Evolutionary conservation across 1,284 basidiomycete genomes (phyloP), one percentile per base, ranked within the genome.

Genomic region (Exsudoporus floridanus): DNA sequence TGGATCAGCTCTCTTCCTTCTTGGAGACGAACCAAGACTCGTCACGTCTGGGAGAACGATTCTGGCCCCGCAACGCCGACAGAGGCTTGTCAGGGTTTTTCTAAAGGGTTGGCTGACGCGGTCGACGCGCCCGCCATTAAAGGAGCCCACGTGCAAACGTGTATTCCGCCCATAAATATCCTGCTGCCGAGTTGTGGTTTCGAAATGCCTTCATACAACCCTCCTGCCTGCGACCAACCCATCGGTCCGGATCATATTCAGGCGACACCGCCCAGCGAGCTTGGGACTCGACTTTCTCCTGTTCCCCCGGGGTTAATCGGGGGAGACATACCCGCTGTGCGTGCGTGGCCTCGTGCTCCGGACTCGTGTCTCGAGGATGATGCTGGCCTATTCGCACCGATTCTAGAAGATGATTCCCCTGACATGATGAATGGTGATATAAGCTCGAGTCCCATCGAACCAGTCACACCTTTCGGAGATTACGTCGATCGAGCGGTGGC

Each of bases 111-210:
- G 82, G 77, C 79, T 70, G 77, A 66, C 70, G 79, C 81, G 79
- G 76, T 66, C 62, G 76, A 86, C 86, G 85, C 82, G 75, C 68
- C 78, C 67, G 83, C 81, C 75, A 88, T 86, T 88, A 88, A 90
- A 88, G 87, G 87, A 82, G 67, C 77, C 73, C 83, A 74, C 82
- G 84, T 83, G 80, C 77, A 88, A 80, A 83, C 84, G 81, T 84
- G 83, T 77, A 79, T 85, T 84, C 84, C 86, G 84, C 87, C 87
- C 86, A 71, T 77, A 72, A 74, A 72, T 57, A 71, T 70, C 53
- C 62, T 73, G 53, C 55, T 70, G 27, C 59, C 64, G 34, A 44
- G 56, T 44, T 45, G 59, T 50, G 42, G 31, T 53, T 46, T 51
- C 21, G 54, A 64, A 30, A 70, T 65, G 60, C 31, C 37, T 19